These are phyloP conservation scores for Didymella lethalis DNA, from an alignment of 2,329 filamentous ascomycete genomes.

Conservation along the genomic window DNA sequence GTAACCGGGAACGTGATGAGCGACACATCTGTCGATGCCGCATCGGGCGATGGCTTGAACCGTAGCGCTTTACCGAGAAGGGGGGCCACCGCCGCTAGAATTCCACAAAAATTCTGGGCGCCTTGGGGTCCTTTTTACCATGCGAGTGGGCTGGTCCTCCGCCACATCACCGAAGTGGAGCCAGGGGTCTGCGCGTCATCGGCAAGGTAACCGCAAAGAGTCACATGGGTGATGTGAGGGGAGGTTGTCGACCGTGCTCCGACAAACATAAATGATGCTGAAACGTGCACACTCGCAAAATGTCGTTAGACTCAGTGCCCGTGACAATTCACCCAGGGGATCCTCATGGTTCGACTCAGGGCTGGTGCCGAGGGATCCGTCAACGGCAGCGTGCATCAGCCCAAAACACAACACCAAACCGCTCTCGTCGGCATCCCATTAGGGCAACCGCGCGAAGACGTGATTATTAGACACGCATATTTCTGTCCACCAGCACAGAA, in stretches of 20 bases:
- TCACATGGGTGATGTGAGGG: conserved; percentile 4
- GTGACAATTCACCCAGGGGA: not conserved
- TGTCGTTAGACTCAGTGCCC: not conserved
- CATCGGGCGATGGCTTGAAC: conserved; percentile 30
- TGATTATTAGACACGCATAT: not conserved
- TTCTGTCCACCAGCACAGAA: not conserved
- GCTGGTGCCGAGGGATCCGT: conserved; percentile 13
- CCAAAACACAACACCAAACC: conserved; percentile 27
- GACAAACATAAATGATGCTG: conserved; percentile 3
- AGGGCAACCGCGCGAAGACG: conserved; percentile 3
- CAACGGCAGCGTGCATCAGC: conserved; percentile 24
- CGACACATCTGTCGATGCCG: conserved; percentile 34
- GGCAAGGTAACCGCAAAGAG: conserved; percentile 38
- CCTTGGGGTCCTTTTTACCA: conserved; percentile 32
- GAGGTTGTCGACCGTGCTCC: conserved; percentile 1
- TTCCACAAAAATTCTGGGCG: conserved; percentile 40
- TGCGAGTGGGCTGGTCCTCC: conserved; percentile 39
- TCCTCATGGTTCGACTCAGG: conserved; percentile 9
- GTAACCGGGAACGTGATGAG: conserved; percentile 29
- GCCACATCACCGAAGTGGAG: conserved; percentile 36
- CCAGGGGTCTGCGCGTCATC: conserved; percentile 49
- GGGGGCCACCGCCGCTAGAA: conserved; percentile 37
- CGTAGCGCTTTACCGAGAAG: conserved; percentile 33
- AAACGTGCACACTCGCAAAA: not conserved
- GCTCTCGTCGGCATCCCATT: conserved; percentile 18